These are phyloP conservation scores for Sphaerulina populicola DNA, from an alignment of 2,329 filamentous ascomycete genomes.

Conservation along the genomic window DNA sequence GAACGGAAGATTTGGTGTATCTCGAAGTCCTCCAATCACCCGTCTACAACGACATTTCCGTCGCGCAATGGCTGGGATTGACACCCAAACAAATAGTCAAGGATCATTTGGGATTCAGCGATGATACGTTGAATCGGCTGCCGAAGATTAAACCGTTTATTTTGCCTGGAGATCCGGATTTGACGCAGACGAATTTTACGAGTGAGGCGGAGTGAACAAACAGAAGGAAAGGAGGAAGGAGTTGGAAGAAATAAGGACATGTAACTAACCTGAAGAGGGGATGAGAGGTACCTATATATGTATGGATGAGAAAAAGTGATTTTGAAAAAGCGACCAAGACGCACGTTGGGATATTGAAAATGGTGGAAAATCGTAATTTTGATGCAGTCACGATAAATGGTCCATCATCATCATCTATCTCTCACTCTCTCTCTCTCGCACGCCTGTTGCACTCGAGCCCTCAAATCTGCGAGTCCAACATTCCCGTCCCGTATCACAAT, in stretches of 20 bases:
- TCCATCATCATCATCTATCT: not conserved
- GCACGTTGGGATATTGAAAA: too few species aligned
- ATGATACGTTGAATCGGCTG: conserved; percentile 29
- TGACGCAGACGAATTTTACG: conserved; percentile 35
- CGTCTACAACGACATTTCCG: conserved; percentile 47
- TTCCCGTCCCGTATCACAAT: conserved; percentile 33
- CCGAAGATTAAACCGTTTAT: conserved; percentile 37
- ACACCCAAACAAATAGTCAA: conserved; percentile 37
- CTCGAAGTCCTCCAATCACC: conserved; percentile 50
- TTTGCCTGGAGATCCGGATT: conserved; percentile 33
- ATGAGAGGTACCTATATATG: too few species aligned
- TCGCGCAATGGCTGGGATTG: conserved; percentile 52
- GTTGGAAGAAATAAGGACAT: too few species aligned
- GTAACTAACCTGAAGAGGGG: too few species aligned
- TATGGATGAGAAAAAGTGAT: too few species aligned
- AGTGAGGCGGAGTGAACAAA: conserved; percentile 17
- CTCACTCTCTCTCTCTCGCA: not conserved
- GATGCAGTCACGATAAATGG: too few species aligned
- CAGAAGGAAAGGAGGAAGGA: too few species aligned
- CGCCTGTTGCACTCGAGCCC: conserved; percentile 23
- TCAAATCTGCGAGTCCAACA: conserved; percentile 24
- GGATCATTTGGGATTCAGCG: conserved; percentile 29
- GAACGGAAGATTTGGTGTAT: conserved; percentile 50
- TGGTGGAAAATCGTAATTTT: too few species aligned
- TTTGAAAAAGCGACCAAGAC: too few species aligned